Percentiles rank a stretch among this genome's conserved stretches.
Evolutionary conservation across 2,329 filamentous ascomycete species (phyloP).

Genomic region (Colletotrichum lentis): DNA sequence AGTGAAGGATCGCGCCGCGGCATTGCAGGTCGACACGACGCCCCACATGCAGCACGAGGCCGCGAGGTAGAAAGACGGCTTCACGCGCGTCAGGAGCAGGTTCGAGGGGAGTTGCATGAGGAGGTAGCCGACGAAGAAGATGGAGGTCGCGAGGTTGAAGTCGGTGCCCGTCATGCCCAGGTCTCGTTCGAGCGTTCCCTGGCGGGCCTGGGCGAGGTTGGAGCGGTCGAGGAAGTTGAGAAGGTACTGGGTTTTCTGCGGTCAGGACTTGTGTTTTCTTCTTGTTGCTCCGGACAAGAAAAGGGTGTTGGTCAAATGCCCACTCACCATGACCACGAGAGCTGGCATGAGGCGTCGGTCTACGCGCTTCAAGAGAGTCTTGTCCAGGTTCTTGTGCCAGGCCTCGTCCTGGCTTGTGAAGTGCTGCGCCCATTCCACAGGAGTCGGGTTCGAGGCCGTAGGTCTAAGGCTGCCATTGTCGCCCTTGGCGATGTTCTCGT

Average conservation of each 20-base stretch:
- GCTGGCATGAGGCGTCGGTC: slow-evolving; percentile 60
- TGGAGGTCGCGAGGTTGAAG: slow-evolving; percentile 63
- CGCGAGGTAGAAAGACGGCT: slow-evolving; percentile 63
- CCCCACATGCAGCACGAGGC: slow-evolving; percentile 55
- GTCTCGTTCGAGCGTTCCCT: slow-evolving; percentile 62
- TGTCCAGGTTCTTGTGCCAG: slow-evolving; percentile 32
- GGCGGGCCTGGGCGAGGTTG: slow-evolving; percentile 63
- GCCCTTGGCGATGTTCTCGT: slow-evolving; percentile 15
- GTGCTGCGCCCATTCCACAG: slow-evolving; percentile 29
- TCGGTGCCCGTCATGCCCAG: slow-evolving; percentile 63
- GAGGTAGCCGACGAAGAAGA: slow-evolving; percentile 67
- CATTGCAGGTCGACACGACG: slow-evolving; percentile 55
- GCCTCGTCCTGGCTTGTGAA: slow-evolving; percentile 25
- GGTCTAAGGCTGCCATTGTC: slow-evolving; percentile 10
- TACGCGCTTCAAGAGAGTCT: slow-evolving; percentile 56
- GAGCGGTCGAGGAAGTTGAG: slow-evolving; percentile 63
- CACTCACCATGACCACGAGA: slow-evolving; percentile 59
- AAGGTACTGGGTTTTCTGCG: slow-evolving; percentile 43
- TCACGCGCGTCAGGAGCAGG: slow-evolving; percentile 61
- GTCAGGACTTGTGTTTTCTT: background rate
- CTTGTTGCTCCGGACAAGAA: slow-evolving; percentile 46
- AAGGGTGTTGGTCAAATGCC: no score
- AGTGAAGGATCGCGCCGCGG: slow-evolving; percentile 53
- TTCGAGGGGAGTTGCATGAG: slow-evolving; percentile 71
- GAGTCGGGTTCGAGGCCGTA: slow-evolving; percentile 26